phyloP scores from a whole-genome alignment of 345 rosid species.

The Syzygium grande region DNA sequence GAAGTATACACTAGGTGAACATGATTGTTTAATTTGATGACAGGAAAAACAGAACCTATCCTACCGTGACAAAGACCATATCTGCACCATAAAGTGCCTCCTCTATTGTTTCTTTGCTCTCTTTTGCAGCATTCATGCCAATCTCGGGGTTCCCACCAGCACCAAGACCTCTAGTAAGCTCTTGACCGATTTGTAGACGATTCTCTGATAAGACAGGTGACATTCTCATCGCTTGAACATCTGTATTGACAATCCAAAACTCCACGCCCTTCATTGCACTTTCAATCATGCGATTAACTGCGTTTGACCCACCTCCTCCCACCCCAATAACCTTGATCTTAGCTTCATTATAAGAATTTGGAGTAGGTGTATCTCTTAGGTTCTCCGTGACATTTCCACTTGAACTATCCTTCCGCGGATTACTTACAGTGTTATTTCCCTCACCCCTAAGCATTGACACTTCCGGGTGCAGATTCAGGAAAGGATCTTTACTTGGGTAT shows the following conservation, averaged over 20 bases:
- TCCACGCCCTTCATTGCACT: slow-evolving; percentile 88
- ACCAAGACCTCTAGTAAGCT: slow-evolving; percentile 95
- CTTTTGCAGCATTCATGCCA: slow-evolving; percentile 95
- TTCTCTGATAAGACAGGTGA: slow-evolving; percentile 74
- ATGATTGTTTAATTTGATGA: not conserved
- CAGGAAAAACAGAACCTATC: slow-evolving; percentile 5
- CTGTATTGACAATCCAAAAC: slow-evolving; percentile 94
- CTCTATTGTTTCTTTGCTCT: slow-evolving; percentile 79
- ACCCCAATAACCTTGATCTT: slow-evolving; percentile 94
- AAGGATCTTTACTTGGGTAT: slow-evolving; percentile 56
- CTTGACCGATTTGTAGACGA: slow-evolving; percentile 87
- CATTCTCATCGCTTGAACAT: slow-evolving; percentile 84
- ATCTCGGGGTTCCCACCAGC: slow-evolving; percentile 99
- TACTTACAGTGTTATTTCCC: slow-evolving; percentile 24
- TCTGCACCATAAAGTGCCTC: slow-evolving; percentile 86
- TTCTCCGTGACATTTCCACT: slow-evolving; percentile 40
- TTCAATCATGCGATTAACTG: slow-evolving; percentile 97
- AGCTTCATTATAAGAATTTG: slow-evolving; percentile 55
- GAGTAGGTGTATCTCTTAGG: slow-evolving; percentile 30
- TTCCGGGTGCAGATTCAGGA: slow-evolving; percentile 83
- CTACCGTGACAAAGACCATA: slow-evolving; percentile 97
- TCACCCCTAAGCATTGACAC: slow-evolving; percentile 82
- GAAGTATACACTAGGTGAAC: not conserved
- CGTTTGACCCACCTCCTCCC: slow-evolving; percentile 98
- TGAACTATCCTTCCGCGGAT: slow-evolving; percentile 31